These are phyloP conservation scores for Phaeosphaeriaceae sp. DNA, from an alignment of 2,329 filamentous ascomycete species.

Conservation along the genomic window DNA sequence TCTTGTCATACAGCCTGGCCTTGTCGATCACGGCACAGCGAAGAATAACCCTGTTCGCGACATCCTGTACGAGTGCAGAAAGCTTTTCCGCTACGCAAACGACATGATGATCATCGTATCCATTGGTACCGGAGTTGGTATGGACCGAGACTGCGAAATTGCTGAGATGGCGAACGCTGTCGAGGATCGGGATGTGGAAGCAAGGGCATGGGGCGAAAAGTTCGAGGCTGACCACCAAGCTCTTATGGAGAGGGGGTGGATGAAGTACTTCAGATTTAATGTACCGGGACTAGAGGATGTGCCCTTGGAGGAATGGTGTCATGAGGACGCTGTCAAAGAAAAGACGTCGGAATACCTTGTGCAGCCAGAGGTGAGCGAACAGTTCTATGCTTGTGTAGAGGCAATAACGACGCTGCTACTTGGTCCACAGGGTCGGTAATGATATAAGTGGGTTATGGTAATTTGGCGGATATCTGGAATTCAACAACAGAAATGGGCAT, in stretches of 20 bases:
- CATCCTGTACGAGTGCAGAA: conserved; percentile 38
- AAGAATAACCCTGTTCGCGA: conserved; percentile 44
- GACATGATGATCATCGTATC: conserved; percentile 42
- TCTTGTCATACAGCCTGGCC: conserved; percentile 34
- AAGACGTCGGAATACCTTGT: conserved; percentile 37
- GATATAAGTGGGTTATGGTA: background rate
- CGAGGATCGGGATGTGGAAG: conserved; percentile 26
- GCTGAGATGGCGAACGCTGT: conserved; percentile 38
- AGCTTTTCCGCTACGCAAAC: conserved; percentile 38
- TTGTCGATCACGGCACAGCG: conserved; percentile 38
- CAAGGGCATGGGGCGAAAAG: conserved; percentile 22
- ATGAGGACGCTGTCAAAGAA: conserved; percentile 33
- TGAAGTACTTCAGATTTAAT: conserved; percentile 44
- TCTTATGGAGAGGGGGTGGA: conserved; percentile 35
- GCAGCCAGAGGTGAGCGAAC: conserved; percentile 26
- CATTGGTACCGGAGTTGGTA: conserved; percentile 33
- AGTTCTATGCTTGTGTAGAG: conserved; percentile 40
- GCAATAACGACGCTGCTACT: conserved; percentile 33
- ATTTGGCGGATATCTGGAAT: background rate
- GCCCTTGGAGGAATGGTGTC: conserved; percentile 38
- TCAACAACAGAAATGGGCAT: background rate
- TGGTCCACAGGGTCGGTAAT: conserved; percentile 7
- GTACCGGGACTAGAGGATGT: conserved; percentile 35
- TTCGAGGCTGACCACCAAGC: conserved; percentile 33
- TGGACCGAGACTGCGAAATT: conserved; percentile 23